Evolutionary conservation across 768 basidiomycete genomes (phyloP).

Genomic region (Naganishia onofrii): DNA sequence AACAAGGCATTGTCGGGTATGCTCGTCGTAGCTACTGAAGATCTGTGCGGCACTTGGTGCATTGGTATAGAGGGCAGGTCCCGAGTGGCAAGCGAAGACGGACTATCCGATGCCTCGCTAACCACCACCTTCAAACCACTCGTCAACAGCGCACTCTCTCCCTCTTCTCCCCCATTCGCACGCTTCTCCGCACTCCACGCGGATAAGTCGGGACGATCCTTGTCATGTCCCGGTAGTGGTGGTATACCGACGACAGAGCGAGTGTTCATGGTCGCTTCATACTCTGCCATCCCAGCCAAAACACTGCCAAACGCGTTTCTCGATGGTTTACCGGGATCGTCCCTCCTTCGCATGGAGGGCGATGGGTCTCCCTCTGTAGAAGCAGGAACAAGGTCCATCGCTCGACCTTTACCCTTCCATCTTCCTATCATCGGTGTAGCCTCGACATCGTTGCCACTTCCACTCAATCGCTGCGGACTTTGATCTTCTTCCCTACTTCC

Average conservation of each 20-base stretch:
- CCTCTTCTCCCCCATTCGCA: too few relatives aligned
- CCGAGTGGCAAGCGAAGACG: too few relatives aligned
- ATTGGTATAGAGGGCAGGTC: too few relatives aligned
- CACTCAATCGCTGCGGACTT: too few relatives aligned
- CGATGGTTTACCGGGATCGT: neutral
- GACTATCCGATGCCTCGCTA: slow-evolving; percentile 1
- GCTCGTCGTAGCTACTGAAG: neutral
- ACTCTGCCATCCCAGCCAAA: slow-evolving; percentile 16
- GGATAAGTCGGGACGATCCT: too few relatives aligned
- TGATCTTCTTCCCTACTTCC: neutral
- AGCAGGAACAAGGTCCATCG: neutral
- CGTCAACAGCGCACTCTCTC: too few relatives aligned
- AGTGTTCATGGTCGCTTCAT: neutral
- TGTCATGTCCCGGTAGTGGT: too few relatives aligned
- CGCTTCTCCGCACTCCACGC: too few relatives aligned
- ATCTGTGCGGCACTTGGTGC: too few relatives aligned
- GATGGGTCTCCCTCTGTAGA: neutral
- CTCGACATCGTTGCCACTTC: too few relatives aligned
- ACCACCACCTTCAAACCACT: neutral
- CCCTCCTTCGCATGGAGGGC: neutral
- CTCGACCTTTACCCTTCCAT: neutral
- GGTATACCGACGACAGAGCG: neutral
- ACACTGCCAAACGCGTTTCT: neutral
- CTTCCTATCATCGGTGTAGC: neutral
- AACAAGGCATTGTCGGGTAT: neutral